phyloP scores from a whole-genome alignment of 2,329 filamentous ascomycete genomes.

The Sarocladium brachiariae region DNA sequence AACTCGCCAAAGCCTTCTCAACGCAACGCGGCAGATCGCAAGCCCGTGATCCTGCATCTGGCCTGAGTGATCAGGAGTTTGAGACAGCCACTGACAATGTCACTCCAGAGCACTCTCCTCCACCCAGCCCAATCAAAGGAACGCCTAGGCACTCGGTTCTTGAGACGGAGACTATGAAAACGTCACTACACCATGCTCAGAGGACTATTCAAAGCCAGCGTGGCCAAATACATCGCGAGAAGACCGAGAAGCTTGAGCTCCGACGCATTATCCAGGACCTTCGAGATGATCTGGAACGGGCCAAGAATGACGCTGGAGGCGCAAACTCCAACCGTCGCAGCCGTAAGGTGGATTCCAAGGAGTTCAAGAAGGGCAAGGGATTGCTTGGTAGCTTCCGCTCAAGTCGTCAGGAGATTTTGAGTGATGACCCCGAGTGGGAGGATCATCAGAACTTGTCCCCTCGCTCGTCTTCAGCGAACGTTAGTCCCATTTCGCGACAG shows the following conservation, averaged over 20 bases:
- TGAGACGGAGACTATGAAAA: conserved; percentile 94
- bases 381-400: conserved; percentile 71
- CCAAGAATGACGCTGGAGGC: conserved; percentile 45
- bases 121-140: conserved; percentile 81
- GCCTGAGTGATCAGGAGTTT: conserved; percentile 55
- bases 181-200: conserved; percentile 88
- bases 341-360: conserved; percentile 56
- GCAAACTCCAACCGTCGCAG: conserved; percentile 49
- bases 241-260: conserved; percentile 95
- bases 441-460: conserved; percentile 50
- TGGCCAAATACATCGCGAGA: conserved; percentile 91
- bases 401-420: conserved; percentile 68
- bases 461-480: conserved; percentile 17
- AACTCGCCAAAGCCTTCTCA: conserved; percentile 78
- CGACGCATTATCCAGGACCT: conserved; percentile 93
- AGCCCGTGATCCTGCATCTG: conserved; percentile 55
- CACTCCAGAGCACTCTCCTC: conserved; percentile 85
- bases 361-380: conserved; percentile 72
- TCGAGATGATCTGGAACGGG: conserved; percentile 79
- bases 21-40: conserved; percentile 60
- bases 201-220: conserved; percentile 94
- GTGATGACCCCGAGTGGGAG: conserved; percentile 82
- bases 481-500: conserved; percentile 15
- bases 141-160: conserved; percentile 86
- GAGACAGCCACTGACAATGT: conserved; percentile 60